Evolutionary conservation across 306 rosid species (phyloP), one percentile per base, ranked within the genome.

Genomic region (Mucuna pruriens): DNA sequence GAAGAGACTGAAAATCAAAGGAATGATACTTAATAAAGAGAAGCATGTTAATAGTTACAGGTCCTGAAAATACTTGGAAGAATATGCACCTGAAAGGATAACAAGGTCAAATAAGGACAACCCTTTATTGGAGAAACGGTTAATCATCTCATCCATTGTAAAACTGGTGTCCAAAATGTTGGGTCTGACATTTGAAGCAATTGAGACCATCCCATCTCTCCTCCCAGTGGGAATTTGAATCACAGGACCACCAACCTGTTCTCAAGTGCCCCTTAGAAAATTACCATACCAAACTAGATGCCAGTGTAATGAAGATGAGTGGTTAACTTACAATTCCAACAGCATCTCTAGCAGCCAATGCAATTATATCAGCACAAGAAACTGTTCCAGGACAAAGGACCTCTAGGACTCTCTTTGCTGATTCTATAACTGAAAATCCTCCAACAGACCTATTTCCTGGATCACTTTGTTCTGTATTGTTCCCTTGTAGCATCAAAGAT

Each of bases 271-370:
- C 64, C 69, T 19, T 5, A 72, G 60, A 45, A 69, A 79, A 19
- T 49, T 17, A 68, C 51, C 11, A 8, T 57, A 63, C 45, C 29
- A 55, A 26, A 72, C 25, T n/a, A 11, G 22, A 72, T 73, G 22
- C 13, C 64, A 46, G 46, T 31, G 33, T 31, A n/a, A 62, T 26
- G 75, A 55, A 77, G 69, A 77, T 23, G 0, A 40, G 2, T 7
- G 46, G 46, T 1, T 64, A 15, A 29, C 92, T 86, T 54, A 91
- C 97, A 79, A 85, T 31, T 80, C 85, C 94, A 87, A 93, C 97
- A 2, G 97, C 95, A 84, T 93, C 97, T 87, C 94, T 87, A 12
- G 97, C 97, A 81, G 97, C 97, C 82, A 93, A 78, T 68, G 86
- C 97, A 79, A 93, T 78, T 67, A 93, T 85, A 81, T 93, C 97